A percentile compares a stretch with the other conserved stretches of the same genome.
Conservation (phyloP, 352 stramenopile species). For the Pythium chondricola region DNA sequence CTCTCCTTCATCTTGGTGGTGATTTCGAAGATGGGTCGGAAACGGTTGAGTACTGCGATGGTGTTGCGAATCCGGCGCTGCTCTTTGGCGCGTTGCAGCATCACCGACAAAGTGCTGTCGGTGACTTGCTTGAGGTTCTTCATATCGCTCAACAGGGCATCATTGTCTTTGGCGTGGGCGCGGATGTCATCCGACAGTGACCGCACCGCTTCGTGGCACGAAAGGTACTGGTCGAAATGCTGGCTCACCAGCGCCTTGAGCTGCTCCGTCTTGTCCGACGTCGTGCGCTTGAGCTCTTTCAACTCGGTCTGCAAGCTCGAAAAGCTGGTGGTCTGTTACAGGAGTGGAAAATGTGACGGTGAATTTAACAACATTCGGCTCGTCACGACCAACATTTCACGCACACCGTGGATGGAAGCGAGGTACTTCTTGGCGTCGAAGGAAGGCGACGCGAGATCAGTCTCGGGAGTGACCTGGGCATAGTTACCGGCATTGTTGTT, state of each 20-base stretch:
- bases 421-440: slow-evolving; percentile 66
- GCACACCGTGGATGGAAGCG: slow-evolving; percentile 53
- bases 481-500: slow-evolving; percentile 2
- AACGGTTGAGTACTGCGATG: slow-evolving; percentile 53
- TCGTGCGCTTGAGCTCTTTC: slow-evolving; percentile 61
- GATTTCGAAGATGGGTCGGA: slow-evolving; percentile 68
- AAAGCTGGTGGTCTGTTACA: slow-evolving; percentile 51
- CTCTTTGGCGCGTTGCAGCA: slow-evolving; percentile 70
- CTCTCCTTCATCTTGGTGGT: slow-evolving; percentile 71
- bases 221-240: slow-evolving; percentile 82
- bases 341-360: too few species aligned
- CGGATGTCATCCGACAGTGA: slow-evolving; percentile 54
- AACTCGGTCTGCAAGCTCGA: slow-evolving; percentile 53
- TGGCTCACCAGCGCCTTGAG: slow-evolving; percentile 74
- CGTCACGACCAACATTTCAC: too few species aligned
- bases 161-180: slow-evolving; percentile 51
- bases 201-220: slow-evolving; percentile 72
- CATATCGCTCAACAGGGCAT: slow-evolving; percentile 44
- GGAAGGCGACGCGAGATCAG: slow-evolving; percentile 46
- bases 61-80: slow-evolving; percentile 74
- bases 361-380: too few species aligned
- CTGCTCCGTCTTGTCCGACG: slow-evolving; percentile 79
- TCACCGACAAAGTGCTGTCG: slow-evolving; percentile 64
- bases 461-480: slow-evolving; percentile 19
- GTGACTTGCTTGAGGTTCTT: slow-evolving; percentile 50